Percentiles rank a stretch among this genome's conserved stretches.
Conservation (phyloP, 108 stramenopile species). For the Stephanodiscus triporus region DNA sequence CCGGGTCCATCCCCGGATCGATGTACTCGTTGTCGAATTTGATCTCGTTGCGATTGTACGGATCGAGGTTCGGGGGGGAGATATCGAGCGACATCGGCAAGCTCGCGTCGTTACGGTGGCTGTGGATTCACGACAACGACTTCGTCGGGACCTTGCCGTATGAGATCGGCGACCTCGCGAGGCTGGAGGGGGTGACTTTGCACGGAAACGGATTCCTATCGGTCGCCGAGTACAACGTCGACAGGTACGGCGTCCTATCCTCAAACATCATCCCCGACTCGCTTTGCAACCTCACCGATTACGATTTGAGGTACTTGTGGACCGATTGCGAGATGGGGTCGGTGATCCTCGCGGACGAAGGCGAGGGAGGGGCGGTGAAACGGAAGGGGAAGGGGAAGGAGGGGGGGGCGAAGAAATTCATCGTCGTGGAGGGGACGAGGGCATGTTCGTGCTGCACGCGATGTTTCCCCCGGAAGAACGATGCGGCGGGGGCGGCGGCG, state of each 20-base stretch:
- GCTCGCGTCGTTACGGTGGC: constrained; percentile 39
- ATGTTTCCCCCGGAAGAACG: constrained; percentile 27
- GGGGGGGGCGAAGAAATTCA: constrained; percentile 1
- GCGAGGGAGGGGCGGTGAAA: not conserved
- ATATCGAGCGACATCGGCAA: constrained; percentile 24
- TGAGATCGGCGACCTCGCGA: constrained; percentile 17
- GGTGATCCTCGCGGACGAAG: not conserved
- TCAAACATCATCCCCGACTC: constrained; percentile 20
- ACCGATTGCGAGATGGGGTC: constrained; percentile 40
- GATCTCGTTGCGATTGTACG: constrained; percentile 36
- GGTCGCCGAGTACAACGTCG: not conserved
- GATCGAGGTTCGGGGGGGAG: constrained; percentile 27
- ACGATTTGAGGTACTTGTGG: constrained; percentile 42
- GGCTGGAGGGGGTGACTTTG: constrained; percentile 44
- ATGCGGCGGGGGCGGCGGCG: not conserved
- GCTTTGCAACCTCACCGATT: constrained; percentile 17
- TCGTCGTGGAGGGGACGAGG: constrained; percentile 6
- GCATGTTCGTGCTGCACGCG: constrained; percentile 49
- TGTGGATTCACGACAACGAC: constrained; percentile 49
- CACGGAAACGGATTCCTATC: constrained; percentile 38
- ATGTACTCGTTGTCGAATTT: constrained; percentile 30
- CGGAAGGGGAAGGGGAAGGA: not conserved
- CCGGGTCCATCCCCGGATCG: constrained; percentile 23
- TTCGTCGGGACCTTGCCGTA: constrained; percentile 37
- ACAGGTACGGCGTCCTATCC: not conserved